These are phyloP conservation scores for Geoglossum cookeanum DNA, from an alignment of 2,329 filamentous ascomycete genomes.

Conservation along the genomic window DNA sequence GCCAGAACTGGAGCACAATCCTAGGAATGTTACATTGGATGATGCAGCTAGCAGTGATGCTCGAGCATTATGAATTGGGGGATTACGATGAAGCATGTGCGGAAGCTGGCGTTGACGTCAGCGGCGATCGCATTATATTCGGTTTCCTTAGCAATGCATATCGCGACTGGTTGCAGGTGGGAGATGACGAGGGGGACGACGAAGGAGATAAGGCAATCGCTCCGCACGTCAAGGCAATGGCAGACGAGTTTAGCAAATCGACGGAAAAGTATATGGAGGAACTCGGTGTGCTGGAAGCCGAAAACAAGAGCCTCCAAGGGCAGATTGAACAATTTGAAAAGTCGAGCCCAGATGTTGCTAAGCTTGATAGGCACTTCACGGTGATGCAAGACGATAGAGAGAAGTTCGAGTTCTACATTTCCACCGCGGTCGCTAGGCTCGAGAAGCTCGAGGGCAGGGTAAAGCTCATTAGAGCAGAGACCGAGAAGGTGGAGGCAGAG, in stretches of 20 bases:
- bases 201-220: slow-evolving; percentile 58
- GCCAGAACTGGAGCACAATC: slow-evolving; percentile 93
- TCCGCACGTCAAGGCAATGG: slow-evolving; percentile 78
- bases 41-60: slow-evolving; percentile 92
- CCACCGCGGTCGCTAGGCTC: slow-evolving; percentile 61
- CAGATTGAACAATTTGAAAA: slow-evolving; percentile 85
- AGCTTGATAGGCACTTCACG: slow-evolving; percentile 75
- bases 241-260: slow-evolving; percentile 62
- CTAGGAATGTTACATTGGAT: slow-evolving; percentile 93
- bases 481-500: slow-evolving; percentile 58
- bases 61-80: slow-evolving; percentile 61
- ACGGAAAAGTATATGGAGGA: slow-evolving; percentile 76
- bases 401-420: slow-evolving; percentile 93
- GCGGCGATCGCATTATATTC: slow-evolving; percentile 82
- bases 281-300: slow-evolving; percentile 66
- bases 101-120: slow-evolving; percentile 74
- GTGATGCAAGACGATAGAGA: slow-evolving; percentile 86
- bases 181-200: slow-evolving; percentile 75
- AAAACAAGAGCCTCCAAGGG: slow-evolving; percentile 60
- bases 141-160: slow-evolving; percentile 81
- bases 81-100: slow-evolving; percentile 80
- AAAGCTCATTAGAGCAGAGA: slow-evolving; percentile 66
- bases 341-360: slow-evolving; percentile 61
- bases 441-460: slow-evolving; percentile 75
- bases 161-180: slow-evolving; percentile 81